Evolutionary conservation across 2,329 filamentous ascomycete genomes (phyloP), one percentile per base, ranked within the genome.

Genomic region (Diaporthe sp.): DNA sequence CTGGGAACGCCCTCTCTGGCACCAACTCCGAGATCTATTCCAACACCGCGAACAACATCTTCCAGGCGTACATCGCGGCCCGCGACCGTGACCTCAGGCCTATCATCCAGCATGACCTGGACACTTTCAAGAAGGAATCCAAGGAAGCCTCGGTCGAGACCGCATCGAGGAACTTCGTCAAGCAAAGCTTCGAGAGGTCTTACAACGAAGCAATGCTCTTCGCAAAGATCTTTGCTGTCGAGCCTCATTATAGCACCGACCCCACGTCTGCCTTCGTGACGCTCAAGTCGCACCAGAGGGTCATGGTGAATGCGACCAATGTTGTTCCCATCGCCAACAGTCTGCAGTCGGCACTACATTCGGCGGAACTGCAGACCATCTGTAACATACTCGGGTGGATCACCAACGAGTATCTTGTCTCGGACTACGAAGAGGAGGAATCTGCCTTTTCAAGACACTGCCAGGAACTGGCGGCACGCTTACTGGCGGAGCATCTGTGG

Each of bases 341-440:
- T 32, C 79, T 91, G 12, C 89, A 90, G 77, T 79, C 86, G 0
- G 84, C 84, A 4, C 80, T 91, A 15, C 86, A 89, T 44, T 78
- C 82, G 0, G 84, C 84, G 27, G 85, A 88, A 15, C 79, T 92
- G 56, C 83, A 85, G 63, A 86, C 85, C 0, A 84, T 88, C 1
- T 92, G 90, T 81, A 88, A 87, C 61, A 82, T 91, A 7, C 85
- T 91, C 0, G 88, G 88, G 1, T 90, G 90, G 88, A 81, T 91
- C 37, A 87, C 88, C 8, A 88, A 88, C 77, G 90, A 92, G 79
- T 91, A 91, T 72, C 83, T 90, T 15, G 80, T 89, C 32, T 78
- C 87, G 4, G 89, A 91, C 61, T 86, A 86, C 71, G 89, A 91
- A n/a, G 88, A 90, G 61, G 88, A 90, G 27, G 84, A 86, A 75